These are phyloP conservation scores for Microbotryomycetes sp. DNA, from an alignment of 1,284 basidiomycete species.

Conservation along the genomic window DNA sequence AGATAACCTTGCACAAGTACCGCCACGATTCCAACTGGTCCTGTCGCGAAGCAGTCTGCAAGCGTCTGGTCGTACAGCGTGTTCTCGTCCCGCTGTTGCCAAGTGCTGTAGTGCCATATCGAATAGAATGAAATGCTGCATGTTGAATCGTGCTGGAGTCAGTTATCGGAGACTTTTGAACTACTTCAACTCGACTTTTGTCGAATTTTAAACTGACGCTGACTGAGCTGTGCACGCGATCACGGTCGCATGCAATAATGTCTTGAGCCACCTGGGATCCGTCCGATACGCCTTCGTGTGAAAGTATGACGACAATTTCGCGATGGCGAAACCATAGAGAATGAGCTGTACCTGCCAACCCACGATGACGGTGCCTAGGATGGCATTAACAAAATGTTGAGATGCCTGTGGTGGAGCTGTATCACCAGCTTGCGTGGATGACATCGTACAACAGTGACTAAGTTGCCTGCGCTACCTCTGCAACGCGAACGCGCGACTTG, in stretches of 20 bases:
- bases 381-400: not conserved
- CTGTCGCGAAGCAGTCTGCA: conserved; percentile 2
- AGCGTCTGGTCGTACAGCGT: not conserved
- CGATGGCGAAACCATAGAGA: not conserved
- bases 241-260: not conserved
- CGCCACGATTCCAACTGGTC: not conserved
- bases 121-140: not conserved
- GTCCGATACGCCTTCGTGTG: not conserved
- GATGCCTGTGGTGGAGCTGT: not conserved
- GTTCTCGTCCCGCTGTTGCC: not conserved
- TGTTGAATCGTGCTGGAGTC: not conserved
- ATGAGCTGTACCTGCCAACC: not conserved
- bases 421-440: not conserved
- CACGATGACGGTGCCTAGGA: not conserved
- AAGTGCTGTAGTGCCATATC: not conserved
- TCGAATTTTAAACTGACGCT: not conserved
- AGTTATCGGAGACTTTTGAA: not conserved
- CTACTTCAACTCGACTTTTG: too few relatives aligned
- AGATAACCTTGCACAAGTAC: conserved; percentile 1
- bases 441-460: too few relatives aligned
- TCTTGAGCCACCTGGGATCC: not conserved
- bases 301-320: not conserved
- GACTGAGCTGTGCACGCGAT: not conserved
- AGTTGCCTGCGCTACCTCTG: too few relatives aligned
- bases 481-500: too few relatives aligned